Conservation (phyloP, 2,329 filamentous ascomycete species). For the Cephalotrichum gorgonifer region DNA sequence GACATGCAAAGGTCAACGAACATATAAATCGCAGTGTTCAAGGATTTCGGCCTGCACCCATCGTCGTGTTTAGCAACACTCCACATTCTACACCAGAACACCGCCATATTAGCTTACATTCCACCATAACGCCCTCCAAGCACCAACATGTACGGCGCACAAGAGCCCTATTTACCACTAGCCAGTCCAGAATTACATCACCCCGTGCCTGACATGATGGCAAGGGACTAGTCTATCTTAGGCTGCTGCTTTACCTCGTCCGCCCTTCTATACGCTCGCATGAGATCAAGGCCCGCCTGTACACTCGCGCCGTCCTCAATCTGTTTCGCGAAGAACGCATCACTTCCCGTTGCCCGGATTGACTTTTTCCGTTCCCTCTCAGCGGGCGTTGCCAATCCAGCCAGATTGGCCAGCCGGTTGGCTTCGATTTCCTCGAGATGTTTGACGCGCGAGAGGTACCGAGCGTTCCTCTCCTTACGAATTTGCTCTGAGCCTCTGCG, state of each 20-base stretch:
- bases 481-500: conserved; percentile 28
- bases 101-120: no score
- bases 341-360: conserved; percentile 19
- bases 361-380: conserved; percentile 27
- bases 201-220: no score
- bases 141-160: no score
- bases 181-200: no score
- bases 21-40: no score
- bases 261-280: neutral
- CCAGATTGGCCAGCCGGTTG: conserved; percentile 20
- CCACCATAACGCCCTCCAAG: no score
- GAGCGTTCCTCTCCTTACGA: conserved; percentile 25
- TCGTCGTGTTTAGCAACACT: no score
- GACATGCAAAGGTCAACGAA: no score
- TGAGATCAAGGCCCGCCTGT: conserved; percentile 3
- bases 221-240: neutral
- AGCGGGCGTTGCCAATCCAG: conserved; percentile 20
- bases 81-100: no score
- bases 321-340: conserved; percentile 31
- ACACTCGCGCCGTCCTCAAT: conserved; percentile 26
- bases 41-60: no score
- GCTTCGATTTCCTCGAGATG: conserved; percentile 30
- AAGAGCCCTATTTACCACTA: no score
- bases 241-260: neutral
- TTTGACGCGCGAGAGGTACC: conserved; percentile 24